Conservation (phyloP, 306 rosid species). For the Gastrolobium villosum region DNA sequence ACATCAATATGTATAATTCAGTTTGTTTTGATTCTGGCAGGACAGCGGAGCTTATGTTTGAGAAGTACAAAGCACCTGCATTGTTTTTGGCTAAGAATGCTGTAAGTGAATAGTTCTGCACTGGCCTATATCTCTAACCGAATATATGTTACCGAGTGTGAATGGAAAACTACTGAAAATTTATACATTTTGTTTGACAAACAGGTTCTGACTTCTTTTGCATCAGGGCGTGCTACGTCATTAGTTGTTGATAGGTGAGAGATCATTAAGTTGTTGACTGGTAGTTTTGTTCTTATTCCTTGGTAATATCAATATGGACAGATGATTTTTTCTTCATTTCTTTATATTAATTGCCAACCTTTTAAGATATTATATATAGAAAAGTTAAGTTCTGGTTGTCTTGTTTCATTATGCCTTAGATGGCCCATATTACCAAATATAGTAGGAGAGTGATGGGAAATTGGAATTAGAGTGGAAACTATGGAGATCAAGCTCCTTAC, state of each 20-base stretch:
- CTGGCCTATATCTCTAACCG: slow-evolving; percentile 43
- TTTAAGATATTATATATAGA: slow-evolving; percentile 5
- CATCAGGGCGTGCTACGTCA: slow-evolving; percentile 99
- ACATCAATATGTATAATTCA: slow-evolving; percentile 36
- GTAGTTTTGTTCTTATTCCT: slow-evolving; percentile 30
- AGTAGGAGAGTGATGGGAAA: background rate
- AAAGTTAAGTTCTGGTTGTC: background rate
- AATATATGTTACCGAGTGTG: slow-evolving; percentile 15
- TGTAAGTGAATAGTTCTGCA: slow-evolving; percentile 59
- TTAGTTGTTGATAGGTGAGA: slow-evolving; percentile 93
- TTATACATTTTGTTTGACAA: slow-evolving; percentile 33
- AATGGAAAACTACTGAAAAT: slow-evolving; percentile 23
- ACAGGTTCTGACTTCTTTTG: slow-evolving; percentile 97
- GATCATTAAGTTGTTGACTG: slow-evolving; percentile 36
- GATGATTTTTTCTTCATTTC: slow-evolving; percentile 5
- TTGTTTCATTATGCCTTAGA: slow-evolving; percentile 8
- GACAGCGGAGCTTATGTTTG: slow-evolving; percentile 96
- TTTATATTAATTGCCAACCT: background rate
- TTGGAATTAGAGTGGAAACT: slow-evolving; percentile 20
- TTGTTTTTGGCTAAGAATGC: slow-evolving; percentile 98
- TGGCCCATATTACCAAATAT: slow-evolving; percentile 17
- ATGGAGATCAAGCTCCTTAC: slow-evolving; percentile 21
- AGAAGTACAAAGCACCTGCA: slow-evolving; percentile 97
- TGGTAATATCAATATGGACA: slow-evolving; percentile 6
- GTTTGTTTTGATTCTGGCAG: slow-evolving; percentile 63